phyloP scores from a whole-genome alignment of 2,329 filamentous ascomycete genomes.

The Aspergillus quadricinctus region DNA sequence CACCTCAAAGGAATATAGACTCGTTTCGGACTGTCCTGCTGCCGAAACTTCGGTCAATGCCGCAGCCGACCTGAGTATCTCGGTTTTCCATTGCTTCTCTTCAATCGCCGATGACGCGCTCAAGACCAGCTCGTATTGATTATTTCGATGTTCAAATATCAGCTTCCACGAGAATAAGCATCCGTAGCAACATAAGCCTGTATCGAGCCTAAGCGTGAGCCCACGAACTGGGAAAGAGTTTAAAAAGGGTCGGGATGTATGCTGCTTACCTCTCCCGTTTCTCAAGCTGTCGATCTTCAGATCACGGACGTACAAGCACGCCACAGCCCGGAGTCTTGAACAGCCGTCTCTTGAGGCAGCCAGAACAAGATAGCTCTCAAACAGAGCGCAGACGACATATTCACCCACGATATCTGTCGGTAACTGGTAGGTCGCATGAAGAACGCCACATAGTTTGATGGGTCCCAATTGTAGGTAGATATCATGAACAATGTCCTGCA shows the following conservation, averaged over 20 bases:
- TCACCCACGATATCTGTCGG: constrained; percentile 64
- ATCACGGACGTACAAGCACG: constrained; percentile 61
- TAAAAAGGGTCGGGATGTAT: not conserved
- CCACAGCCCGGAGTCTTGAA: constrained; percentile 67
- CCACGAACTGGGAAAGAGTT: constrained; percentile 7
- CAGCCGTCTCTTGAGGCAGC: constrained; percentile 63
- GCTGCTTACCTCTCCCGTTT: constrained; percentile 31
- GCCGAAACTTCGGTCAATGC: constrained; percentile 49
- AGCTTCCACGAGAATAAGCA: constrained; percentile 90
- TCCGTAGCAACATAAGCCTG: constrained; percentile 82
- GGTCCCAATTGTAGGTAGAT: constrained; percentile 78
- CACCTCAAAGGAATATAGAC: constrained; percentile 44
- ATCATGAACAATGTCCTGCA: constrained; percentile 36
- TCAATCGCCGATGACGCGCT: constrained; percentile 80
- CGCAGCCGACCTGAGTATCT: constrained; percentile 54
- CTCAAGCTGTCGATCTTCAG: constrained; percentile 34
- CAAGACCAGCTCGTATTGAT: constrained; percentile 78
- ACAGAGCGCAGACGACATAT: constrained; percentile 84
- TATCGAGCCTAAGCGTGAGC: not conserved
- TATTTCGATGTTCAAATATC: constrained; percentile 71
- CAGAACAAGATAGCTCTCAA: constrained; percentile 72
- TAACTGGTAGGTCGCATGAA: constrained; percentile 79
- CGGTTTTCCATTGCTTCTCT: constrained; percentile 71
- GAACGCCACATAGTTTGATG: constrained; percentile 72
- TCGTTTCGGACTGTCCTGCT: constrained; percentile 32